A percentile compares a stretch with the other conserved stretches of the same genome.
Conservation (phyloP, 352 stramenopile genomes). For the Pythium dissimile region DNA sequence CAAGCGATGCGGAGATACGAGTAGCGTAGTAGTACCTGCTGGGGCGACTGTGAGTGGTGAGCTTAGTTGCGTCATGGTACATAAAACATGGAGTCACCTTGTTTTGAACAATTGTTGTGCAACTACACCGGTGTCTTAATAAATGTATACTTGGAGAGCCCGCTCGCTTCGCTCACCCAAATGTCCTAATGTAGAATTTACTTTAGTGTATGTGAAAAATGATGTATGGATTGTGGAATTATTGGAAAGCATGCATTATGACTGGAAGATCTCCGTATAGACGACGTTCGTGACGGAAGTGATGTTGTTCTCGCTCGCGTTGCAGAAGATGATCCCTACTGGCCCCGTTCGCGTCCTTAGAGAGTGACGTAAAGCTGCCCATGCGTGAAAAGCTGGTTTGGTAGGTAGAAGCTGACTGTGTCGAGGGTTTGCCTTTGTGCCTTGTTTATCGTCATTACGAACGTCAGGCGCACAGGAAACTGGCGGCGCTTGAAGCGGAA, state of each 20-base stretch:
- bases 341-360: neutral
- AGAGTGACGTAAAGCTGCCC: neutral
- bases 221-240: no score
- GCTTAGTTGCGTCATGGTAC: no score
- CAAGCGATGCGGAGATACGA: neutral
- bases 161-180: neutral
- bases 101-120: no score
- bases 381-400: slow-evolving; percentile 1
- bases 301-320: neutral
- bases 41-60: no score
- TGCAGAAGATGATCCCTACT: neutral
- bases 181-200: no score
- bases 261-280: neutral
- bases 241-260: no score
- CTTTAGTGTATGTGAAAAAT: no score
- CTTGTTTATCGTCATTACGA: slow-evolving; percentile 30
- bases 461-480: slow-evolving; percentile 23
- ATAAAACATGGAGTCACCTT: no score
- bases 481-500: slow-evolving; percentile 20
- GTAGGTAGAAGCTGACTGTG: no score
- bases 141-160: neutral
- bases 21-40: no score
- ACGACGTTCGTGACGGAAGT: neutral
- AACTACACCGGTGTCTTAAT: no score
- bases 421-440: slow-evolving; percentile 21